Evolutionary conservation across 192 early-diverging fungal species (phyloP), one percentile per base, ranked within the genome.

Genomic region (Lunasporangiospora selenospora): DNA sequence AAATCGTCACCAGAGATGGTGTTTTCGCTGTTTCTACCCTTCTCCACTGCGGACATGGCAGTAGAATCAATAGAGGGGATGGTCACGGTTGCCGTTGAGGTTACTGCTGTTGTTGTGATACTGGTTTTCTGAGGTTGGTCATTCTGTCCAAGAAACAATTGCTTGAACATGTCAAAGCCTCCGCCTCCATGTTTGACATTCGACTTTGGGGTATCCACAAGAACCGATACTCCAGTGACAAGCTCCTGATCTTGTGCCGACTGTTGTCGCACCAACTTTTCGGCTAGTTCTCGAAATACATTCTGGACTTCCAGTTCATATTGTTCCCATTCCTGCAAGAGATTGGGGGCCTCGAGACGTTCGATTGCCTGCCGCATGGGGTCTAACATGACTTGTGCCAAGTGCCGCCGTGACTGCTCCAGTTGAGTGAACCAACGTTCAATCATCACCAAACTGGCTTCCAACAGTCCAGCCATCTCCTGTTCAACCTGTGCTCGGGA

Each of bases 381-480:
- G n/a, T 46, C 48, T 15, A 73, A 12, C n/a, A n/a, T n/a, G 3
- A 19, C 30, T 2, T 18, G 24, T 21, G 19, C 29, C 1, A 73
- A 33, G 12, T 38, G 33, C 4, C 26, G 11, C 27, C 38, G 23
- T 1, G 49, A 40, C 33, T 57, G 47, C 10, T 58, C 53, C 8
- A 73, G 32, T 21, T 53, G 58, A 1, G 40, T 23, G 16, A 63
- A 73, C 19, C 41, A 51, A 1, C 69, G 45, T 24, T 73, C 69
- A 4, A 73, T 38, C 59, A 73, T 73, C 40, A 58, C 37, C 5
- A 73, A 30, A 26, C 53, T 58, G 6, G 69, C 69, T 18, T 73
- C 69, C 9, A 73, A 15, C 27, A 73, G 16, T 0, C 47, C 34
- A 0, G 69, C 59, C 54, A 73, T 63, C 41, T 73, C 69, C 31